These are phyloP conservation scores for Eucalyptus sideroxylon DNA, from an alignment of 345 rosid species.

Conservation along the genomic window DNA sequence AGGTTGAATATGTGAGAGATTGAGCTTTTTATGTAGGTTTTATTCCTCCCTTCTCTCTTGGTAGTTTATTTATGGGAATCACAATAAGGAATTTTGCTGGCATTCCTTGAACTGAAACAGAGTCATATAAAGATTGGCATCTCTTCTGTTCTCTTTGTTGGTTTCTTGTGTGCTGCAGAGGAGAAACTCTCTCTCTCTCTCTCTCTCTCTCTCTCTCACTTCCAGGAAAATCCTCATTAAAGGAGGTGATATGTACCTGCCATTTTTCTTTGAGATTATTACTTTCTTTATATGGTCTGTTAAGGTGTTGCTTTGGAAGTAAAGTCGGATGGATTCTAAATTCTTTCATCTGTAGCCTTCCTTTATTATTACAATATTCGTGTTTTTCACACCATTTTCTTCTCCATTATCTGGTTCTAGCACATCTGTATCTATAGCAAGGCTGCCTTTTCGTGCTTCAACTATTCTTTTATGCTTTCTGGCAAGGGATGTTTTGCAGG, in stretches of 20 bases:
- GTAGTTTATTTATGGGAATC: neutral
- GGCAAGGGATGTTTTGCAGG: neutral
- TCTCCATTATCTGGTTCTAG: neutral
- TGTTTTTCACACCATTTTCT: neutral
- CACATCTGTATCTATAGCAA: neutral
- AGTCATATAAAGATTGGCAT: neutral
- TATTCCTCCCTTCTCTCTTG: neutral
- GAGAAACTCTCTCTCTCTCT: neutral
- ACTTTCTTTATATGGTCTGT: neutral
- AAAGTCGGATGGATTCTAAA: neutral
- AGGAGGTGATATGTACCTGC: neutral
- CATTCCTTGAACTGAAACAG: neutral
- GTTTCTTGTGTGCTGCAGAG: neutral
- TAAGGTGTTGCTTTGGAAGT: neutral
- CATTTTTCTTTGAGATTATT: neutral
- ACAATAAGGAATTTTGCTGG: neutral
- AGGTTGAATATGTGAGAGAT: neutral
- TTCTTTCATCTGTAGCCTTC: neutral
- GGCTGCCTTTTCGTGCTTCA: neutral
- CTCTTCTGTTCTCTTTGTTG: neutral
- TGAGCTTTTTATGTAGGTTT: neutral
- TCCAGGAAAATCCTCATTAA: neutral
- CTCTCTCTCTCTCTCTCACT: neutral
- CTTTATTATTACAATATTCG: neutral
- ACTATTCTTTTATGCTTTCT: neutral